Evolutionary conservation across 345 rosid species (phyloP).

Genomic region (Salix brachista): DNA sequence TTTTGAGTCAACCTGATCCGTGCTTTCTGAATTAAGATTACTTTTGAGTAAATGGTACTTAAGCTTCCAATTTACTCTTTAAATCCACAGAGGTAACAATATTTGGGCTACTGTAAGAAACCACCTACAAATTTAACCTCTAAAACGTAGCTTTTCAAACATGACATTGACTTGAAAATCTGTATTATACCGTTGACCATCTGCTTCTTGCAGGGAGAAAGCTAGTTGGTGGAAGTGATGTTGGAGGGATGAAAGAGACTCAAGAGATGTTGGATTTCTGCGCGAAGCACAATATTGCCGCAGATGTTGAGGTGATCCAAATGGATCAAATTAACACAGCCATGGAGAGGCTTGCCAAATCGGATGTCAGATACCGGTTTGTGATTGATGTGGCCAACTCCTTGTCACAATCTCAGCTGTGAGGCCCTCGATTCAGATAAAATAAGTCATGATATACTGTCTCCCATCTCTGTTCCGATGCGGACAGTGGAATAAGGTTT

Average conservation of each 20-base stretch:
- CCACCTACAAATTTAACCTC: not conserved
- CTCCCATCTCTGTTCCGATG: not conserved
- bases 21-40: not conserved
- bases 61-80: not conserved
- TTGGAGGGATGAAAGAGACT: slow-evolving; percentile 78
- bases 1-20: not conserved
- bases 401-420: slow-evolving; percentile 26
- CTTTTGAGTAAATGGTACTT: not conserved
- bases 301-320: slow-evolving; percentile 74
- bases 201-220: slow-evolving; percentile 43
- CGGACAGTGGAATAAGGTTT: not conserved
- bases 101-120: not conserved
- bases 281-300: slow-evolving; percentile 61
- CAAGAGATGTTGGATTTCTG: slow-evolving; percentile 91
- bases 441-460: not conserved
- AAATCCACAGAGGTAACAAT: too few species aligned
- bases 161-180: not conserved
- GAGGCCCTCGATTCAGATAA: not conserved
- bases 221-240: slow-evolving; percentile 76
- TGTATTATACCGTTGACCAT: not conserved
- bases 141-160: not conserved
- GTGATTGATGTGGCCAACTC: slow-evolving; percentile 82
- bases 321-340: slow-evolving; percentile 73
- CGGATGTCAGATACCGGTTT: slow-evolving; percentile 87
- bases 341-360: slow-evolving; percentile 80